Percentiles rank a stretch among this genome's conserved stretches.
phyloP scores from a whole-genome alignment of 2,329 filamentous ascomycete species.

The Diaporthe aspalathi region DNA sequence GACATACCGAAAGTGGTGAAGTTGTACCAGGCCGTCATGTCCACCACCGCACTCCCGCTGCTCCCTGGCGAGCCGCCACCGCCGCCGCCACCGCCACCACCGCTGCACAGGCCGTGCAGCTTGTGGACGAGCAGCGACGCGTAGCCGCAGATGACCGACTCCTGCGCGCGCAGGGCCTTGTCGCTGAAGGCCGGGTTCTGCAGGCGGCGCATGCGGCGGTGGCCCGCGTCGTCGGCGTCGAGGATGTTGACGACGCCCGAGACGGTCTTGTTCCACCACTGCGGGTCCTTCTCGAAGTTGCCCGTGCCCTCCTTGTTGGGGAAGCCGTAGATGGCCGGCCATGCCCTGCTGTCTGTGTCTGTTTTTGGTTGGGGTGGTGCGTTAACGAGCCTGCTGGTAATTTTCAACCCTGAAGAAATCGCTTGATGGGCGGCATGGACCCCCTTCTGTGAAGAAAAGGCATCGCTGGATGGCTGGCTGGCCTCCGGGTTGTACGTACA shows the following conservation, averaged over 20 bases:
- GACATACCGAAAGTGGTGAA: constrained; percentile 44
- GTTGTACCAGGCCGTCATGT: constrained; percentile 44
- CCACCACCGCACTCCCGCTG: constrained; percentile 36
- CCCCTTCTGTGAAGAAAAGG: neutral
- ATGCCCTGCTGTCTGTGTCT: constrained; percentile 23
- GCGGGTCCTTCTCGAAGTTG: constrained; percentile 30
- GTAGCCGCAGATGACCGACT: constrained; percentile 41
- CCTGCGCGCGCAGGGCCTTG: constrained; percentile 44
- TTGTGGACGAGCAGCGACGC: constrained; percentile 41
- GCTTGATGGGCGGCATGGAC: neutral
- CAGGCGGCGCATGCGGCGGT: constrained; percentile 43
- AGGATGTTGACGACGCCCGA: constrained; percentile 34
- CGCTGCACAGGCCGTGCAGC: constrained; percentile 25
- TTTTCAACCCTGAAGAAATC: no score
- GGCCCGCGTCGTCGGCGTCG: constrained; percentile 33
- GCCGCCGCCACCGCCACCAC: constrained; percentile 26
- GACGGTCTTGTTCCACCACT: constrained; percentile 35
- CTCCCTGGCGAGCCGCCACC: neutral
- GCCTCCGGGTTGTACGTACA: neutral
- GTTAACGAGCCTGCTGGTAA: neutral
- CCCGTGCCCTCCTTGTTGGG: constrained; percentile 31
- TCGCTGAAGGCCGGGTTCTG: constrained; percentile 45
- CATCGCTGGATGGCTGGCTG: neutral
- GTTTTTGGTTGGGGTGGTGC: neutral
- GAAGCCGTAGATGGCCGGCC: constrained; percentile 34